A percentile compares a stretch with the other conserved stretches of the same genome.
Evolutionary conservation across 2,329 filamentous ascomycete genomes (phyloP).

Genomic region (Exophiala lecanii-corni): DNA sequence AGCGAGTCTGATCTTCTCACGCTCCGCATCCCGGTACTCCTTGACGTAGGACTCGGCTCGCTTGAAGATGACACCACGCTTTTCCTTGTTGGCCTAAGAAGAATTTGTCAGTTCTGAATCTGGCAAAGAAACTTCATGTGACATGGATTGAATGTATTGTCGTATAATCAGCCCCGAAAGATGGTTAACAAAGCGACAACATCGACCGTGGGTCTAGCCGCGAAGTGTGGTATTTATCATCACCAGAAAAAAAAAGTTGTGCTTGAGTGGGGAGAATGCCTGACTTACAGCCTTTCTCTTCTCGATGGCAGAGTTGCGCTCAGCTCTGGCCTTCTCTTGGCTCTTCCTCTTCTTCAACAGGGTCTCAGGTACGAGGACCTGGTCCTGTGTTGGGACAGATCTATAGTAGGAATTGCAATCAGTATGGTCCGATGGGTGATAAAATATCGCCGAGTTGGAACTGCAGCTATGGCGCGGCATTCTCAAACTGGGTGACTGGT

Average conservation of each 20-base stretch:
- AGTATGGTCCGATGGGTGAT: constrained; percentile 74
- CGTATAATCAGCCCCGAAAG: constrained; percentile 87
- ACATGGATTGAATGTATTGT: no score
- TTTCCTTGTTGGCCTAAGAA: constrained; percentile 90
- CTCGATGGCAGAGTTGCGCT: constrained; percentile 71
- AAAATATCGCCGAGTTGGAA: constrained; percentile 80
- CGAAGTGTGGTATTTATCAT: constrained; percentile 78
- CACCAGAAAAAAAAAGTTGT: constrained; percentile 49
- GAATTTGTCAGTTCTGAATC: constrained; percentile 23
- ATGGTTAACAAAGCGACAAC: constrained; percentile 96
- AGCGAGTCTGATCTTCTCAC: constrained; percentile 91
- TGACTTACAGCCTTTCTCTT: constrained; percentile 85
- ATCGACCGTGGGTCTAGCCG: constrained; percentile 95
- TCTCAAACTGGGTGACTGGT: constrained; percentile 65
- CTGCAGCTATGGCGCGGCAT: constrained; percentile 87
- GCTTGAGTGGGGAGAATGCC: constrained; percentile 31
- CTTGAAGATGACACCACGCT: constrained; percentile 99
- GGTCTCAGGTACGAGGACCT: constrained; percentile 97
- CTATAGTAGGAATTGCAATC: constrained; percentile 52
- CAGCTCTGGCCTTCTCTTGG: constrained; percentile 97
- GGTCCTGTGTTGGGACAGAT: constrained; percentile 87
- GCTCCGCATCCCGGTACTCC: constrained; percentile 98
- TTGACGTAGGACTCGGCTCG: constrained; percentile 99
- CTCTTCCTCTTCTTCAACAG: constrained; percentile 99
- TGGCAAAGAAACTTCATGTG: no score